Base-by-base conservation (phyloP, 495 filamentous ascomycete genomes). In the Aspergillus sclerotiicarbonarius region DNA sequence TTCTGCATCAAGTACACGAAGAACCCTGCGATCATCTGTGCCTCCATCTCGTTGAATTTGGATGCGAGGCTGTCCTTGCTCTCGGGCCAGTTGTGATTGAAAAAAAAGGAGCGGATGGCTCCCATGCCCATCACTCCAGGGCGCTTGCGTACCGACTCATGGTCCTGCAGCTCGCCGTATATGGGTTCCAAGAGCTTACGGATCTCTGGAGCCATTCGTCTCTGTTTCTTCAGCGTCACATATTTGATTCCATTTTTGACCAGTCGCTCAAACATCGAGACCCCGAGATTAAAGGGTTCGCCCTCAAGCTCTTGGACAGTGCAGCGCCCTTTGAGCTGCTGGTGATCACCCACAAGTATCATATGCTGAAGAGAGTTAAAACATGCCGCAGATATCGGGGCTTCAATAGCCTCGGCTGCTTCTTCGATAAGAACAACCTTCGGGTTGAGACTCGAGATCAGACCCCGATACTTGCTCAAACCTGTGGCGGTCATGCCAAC, bases 401-500 rank as follows among this genome's bases (percentile, higher is more conserved):
- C 85, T 64, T 91, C 89, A 0, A 90, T 75, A 0, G 82, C 84
- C 61, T 91, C 87, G 1, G 87, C 89, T 18, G 89, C 89, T 73
- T 91, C 89, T 74, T 92, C 89, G 51, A 92, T 83, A 15, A 92
- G 61, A 1, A 90, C 71, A 4, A 87, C 73, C 44, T 72, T 82
- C 0, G 94, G 92, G 30, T 82, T 75, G 16, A 96, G 58, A 21
- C 83, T 84, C 12, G 88, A 82, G 20, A 98, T 71, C 0, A 96
- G 74, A 2, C 75, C 84, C 16, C 93, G 84, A 60, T 94, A 92
- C 63, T 97, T 97, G 65, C 86, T 90, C n/a, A 97, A 68, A 4
- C 94, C 94, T 0, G 93, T 91, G 0, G 85, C 88, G 6, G 89
- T 92, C 78, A 90, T 82, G 8, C 89, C 89, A 51, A 92, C 74